These are phyloP conservation scores for Cicer cuneatum DNA, from an alignment of 306 rosid species.

Conservation along the genomic window DNA sequence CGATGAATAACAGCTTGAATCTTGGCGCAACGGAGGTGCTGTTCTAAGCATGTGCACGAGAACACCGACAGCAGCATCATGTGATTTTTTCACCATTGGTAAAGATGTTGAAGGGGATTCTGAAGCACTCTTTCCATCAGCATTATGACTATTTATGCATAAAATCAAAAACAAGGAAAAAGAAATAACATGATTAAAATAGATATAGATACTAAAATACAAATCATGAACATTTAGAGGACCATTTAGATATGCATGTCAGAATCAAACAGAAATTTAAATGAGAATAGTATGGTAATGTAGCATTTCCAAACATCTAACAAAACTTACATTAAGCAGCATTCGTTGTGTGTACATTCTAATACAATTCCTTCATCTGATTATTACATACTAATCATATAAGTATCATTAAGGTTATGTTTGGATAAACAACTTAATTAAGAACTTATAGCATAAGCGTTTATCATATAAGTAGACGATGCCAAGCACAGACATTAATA, in stretches of 20 bases:
- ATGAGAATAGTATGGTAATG: conserved; percentile 17
- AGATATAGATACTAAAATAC: conserved; percentile 29
- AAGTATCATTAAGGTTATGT: no score
- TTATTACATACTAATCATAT: conserved; percentile 4
- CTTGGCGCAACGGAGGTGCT: conserved; percentile 90
- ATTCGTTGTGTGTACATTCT: conserved; percentile 1
- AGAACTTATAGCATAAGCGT: no score
- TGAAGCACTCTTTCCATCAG: conserved; percentile 45
- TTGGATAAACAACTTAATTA: no score
- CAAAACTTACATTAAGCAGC: neutral
- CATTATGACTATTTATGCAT: conserved; percentile 55
- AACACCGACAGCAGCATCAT: conserved; percentile 88
- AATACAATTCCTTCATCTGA: conserved; percentile 24
- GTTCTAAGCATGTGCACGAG: conserved; percentile 84
- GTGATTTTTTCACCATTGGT: conserved; percentile 64
- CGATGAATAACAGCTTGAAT: conserved; percentile 65
- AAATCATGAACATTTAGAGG: conserved; percentile 23
- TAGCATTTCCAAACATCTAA: conserved; percentile 36
- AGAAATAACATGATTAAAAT: conserved; percentile 29
- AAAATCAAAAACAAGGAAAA: conserved; percentile 29
- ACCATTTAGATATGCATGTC: conserved; percentile 15
- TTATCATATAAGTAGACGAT: neutral
- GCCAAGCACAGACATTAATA: neutral
- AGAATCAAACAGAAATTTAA: conserved; percentile 8
- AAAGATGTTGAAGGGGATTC: conserved; percentile 55